Evolutionary conservation across 1,284 basidiomycete genomes (phyloP).

Genomic region (Rhizoctonia solani): DNA sequence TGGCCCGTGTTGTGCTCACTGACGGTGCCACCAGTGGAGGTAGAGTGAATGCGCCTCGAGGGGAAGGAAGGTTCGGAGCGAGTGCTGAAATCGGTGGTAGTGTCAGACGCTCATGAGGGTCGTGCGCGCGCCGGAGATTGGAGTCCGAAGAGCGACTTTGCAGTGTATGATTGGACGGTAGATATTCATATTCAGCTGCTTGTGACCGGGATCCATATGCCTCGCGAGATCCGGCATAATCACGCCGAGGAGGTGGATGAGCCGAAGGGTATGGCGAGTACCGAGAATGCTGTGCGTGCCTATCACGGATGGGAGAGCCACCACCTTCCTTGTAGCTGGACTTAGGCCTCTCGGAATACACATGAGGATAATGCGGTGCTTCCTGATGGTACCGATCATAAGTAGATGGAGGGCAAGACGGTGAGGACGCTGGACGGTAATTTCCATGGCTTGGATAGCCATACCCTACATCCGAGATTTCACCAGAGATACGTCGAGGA

Average conservation of each 20-base stretch:
- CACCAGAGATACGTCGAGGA: conserved; percentile 34
- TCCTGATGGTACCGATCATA: conserved; percentile 35
- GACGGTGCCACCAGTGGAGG: conserved; percentile 21
- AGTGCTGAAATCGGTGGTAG: conserved; percentile 34
- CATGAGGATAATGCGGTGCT: neutral
- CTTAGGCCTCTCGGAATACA: conserved; percentile 12
- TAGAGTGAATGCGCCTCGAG: conserved; percentile 31
- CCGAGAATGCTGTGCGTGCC: conserved; percentile 15
- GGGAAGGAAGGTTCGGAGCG: conserved; percentile 29
- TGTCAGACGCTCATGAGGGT: conserved; percentile 30
- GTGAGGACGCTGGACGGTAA: conserved; percentile 32
- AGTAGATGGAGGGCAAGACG: conserved; percentile 24
- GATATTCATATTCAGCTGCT: conserved; percentile 22
- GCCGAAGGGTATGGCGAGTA: conserved; percentile 32
- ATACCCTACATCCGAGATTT: conserved; percentile 27
- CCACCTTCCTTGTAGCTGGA: conserved; percentile 19
- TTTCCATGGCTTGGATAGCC: conserved; percentile 25
- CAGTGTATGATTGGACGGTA: neutral
- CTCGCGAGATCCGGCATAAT: conserved; percentile 2
- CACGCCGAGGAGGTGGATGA: conserved; percentile 8
- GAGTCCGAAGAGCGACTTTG: conserved; percentile 27
- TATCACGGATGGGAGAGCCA: conserved; percentile 29
- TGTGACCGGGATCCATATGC: conserved; percentile 3
- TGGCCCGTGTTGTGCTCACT: neutral
- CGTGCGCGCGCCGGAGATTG: conserved; percentile 21